Evolutionary conservation across 2,329 filamentous ascomycete species (phyloP), one percentile per base, ranked within the genome.

Genomic region (Penicillium sclerotiorum): DNA sequence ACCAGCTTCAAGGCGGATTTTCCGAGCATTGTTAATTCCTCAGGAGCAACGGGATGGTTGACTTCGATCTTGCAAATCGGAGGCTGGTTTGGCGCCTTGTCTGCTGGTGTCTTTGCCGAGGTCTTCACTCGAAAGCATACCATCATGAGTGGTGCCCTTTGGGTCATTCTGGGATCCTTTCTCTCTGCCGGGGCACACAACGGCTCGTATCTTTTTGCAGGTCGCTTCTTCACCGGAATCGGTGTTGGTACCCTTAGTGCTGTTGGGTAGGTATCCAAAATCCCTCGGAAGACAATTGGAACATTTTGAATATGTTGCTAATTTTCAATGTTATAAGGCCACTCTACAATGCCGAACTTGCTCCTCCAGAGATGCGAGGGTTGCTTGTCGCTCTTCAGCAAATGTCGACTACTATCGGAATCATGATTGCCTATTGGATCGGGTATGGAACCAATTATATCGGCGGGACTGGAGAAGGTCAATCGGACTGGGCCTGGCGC

Each of bases 1-100:
- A 69, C 73, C 11, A 73, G 76, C 38, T 78, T 79, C 49, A 67
- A 73, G 2, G 63, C 67, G 4, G 66, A 66, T 5, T 78, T 78
- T 48, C 67, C 73, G 27, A 63, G 67, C 13, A 72, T 77, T 5
- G 70, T 72, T 1, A 62, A 67, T 12, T 68, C 65, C 8, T 70
- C 72, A 13, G 57, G 52, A 17, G 62, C 64, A 9, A 64, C 59
- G 5, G 67, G 67, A 8, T 69, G 68, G 66, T 62, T 79, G 61
- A 79, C 77, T 17, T 77, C 77, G 8, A 78, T 79, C 70, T 70
- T 80, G 20, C 74, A 79, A 50, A 61, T 79, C 3, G 77, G 77
- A 21, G 77, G 76, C n/a, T 64, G 77, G 11, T 41, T 68, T 4
- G 67, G 72, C 25, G 69, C 71, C 3, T 44, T 75, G 8, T 72